Conservation (phyloP, 208 protist species). For the Acanthamoeba castellanii region DNA sequence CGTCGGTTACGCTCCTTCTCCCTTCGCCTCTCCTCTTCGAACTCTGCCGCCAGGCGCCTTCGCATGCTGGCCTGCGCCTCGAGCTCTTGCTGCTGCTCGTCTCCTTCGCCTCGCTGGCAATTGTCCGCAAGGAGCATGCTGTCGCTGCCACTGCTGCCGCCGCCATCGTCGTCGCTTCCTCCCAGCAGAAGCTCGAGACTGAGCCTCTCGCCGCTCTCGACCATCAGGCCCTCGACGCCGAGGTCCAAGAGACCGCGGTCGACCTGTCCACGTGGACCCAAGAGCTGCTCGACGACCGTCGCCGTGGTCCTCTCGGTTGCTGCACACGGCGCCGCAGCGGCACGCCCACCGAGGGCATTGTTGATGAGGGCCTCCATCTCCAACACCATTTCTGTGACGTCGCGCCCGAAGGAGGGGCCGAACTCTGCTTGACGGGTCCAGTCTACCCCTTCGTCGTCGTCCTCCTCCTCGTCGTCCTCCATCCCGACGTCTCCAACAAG, state of each 20-base stretch:
- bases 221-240: no score
- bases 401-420: not conserved
- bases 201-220: no score
- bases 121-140: not conserved
- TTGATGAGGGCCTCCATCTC: constrained; percentile 54
- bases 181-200: no score
- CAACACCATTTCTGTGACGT: not conserved
- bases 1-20: not conserved
- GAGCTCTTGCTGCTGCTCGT: not conserved
- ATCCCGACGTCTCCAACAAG: not conserved
- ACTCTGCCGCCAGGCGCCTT: not conserved
- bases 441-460: not conserved
- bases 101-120: not conserved
- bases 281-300: not conserved
- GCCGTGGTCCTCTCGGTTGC: not conserved
- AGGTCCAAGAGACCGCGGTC: no score
- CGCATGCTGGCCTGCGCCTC: not conserved
- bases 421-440: not conserved
- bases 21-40: constrained; percentile 25
- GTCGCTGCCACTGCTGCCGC: not conserved
- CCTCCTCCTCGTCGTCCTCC: not conserved
- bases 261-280: not conserved
- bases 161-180: not conserved
- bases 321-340: not conserved
- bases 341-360: not conserved